phyloP scores from a whole-genome alignment of 768 basidiomycete genomes.

The Rhizopogon vinicolor region DNA sequence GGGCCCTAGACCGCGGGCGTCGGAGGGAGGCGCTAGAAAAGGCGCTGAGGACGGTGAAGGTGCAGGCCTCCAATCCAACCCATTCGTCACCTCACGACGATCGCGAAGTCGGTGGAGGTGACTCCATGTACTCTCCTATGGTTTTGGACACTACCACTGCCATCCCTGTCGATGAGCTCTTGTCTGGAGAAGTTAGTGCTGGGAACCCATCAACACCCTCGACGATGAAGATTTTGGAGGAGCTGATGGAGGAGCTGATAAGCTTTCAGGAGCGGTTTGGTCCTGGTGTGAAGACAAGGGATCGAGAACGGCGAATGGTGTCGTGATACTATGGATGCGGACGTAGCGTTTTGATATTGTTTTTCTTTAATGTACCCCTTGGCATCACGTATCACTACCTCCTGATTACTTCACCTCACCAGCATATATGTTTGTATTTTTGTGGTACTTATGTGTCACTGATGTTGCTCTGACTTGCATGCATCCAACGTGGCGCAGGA shows the following conservation, averaged over 20 bases:
- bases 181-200: neutral
- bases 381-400: neutral
- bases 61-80: constrained; percentile 3
- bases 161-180: constrained; percentile 11
- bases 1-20: constrained; percentile 64
- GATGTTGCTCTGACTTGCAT: neutral
- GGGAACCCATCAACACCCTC: constrained; percentile 12
- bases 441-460: neutral
- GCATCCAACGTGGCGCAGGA: neutral
- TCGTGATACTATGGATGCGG: constrained; percentile 14
- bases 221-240: constrained; percentile 86
- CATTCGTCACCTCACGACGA: constrained; percentile 10
- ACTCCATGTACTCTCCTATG: constrained; percentile 26
- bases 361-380: constrained; percentile 9
- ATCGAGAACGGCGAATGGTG: constrained; percentile 46
- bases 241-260: constrained; percentile 86
- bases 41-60: constrained; percentile 31
- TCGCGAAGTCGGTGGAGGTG: constrained; percentile 10
- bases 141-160: constrained; percentile 22
- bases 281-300: constrained; percentile 45
- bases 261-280: constrained; percentile 86
- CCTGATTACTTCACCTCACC: neutral
- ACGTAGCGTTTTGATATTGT: constrained; percentile 6
- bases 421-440: constrained; percentile 3
- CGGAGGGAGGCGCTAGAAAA: constrained; percentile 64